Evolutionary conservation across 1,284 basidiomycete genomes (phyloP).

Genomic region (Agroathelia rolfsii): DNA sequence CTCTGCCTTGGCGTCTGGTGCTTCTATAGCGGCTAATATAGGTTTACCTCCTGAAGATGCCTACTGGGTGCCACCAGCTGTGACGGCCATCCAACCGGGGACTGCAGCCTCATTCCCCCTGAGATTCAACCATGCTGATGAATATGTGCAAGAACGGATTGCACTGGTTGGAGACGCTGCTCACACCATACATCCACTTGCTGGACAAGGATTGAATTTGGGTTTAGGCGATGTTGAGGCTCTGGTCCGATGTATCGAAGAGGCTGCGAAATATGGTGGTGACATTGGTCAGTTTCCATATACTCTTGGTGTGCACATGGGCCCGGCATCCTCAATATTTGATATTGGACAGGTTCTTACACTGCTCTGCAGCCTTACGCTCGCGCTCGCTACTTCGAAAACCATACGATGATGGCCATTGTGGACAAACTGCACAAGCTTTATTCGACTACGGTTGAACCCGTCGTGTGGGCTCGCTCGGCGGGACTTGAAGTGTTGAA

Average conservation of each 20-base stretch:
- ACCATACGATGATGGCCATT: slow-evolving; percentile 76
- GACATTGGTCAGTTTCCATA: slow-evolving; percentile 62
- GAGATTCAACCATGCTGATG: slow-evolving; percentile 78
- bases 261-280: slow-evolving; percentile 49
- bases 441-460: slow-evolving; percentile 56
- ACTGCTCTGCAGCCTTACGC: slow-evolving; percentile 72
- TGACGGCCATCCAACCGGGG: slow-evolving; percentile 64
- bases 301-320: neutral
- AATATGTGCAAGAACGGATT: slow-evolving; percentile 85
- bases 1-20: slow-evolving; percentile 51
- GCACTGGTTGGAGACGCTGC: slow-evolving; percentile 94
- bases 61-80: slow-evolving; percentile 64
- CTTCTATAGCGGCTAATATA: slow-evolving; percentile 19
- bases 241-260: slow-evolving; percentile 53
- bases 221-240: slow-evolving; percentile 81
- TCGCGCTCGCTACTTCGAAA: slow-evolving; percentile 72
- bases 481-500: slow-evolving; percentile 87
- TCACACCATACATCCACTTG: slow-evolving; percentile 93
- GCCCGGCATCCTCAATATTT: neutral
- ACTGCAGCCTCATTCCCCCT: slow-evolving; percentile 89
- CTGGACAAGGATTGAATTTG: slow-evolving; percentile 93
- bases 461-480: slow-evolving; percentile 79
- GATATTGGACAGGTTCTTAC: slow-evolving; percentile 49
- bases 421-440: slow-evolving; percentile 86
- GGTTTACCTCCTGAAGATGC: slow-evolving; percentile 58